Evolutionary conservation across 257 asterid genomes (phyloP).

Genomic region (Craterostigma plantagineum): DNA sequence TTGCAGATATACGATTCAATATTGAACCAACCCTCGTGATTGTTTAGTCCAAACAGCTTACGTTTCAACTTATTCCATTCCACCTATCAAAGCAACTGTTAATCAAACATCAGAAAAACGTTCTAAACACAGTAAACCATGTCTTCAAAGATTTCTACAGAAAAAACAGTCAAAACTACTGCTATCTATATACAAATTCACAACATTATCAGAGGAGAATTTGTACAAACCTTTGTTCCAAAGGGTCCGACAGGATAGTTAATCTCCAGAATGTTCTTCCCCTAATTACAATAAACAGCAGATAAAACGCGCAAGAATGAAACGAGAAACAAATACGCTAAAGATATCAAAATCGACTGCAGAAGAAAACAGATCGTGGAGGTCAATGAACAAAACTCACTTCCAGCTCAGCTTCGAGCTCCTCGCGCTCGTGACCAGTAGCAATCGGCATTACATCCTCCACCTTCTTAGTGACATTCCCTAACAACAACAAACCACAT

Average conservation of each 20-base stretch:
- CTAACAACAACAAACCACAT: constrained; percentile 17
- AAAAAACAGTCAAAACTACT: no score
- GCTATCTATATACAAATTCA: not conserved
- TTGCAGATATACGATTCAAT: no score
- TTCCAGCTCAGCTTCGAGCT: constrained; percentile 72
- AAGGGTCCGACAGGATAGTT: constrained; percentile 34
- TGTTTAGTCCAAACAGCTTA: no score
- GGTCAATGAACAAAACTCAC: constrained; percentile 21
- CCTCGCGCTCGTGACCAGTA: constrained; percentile 95
- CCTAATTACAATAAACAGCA: constrained; percentile 15
- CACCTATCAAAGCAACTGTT: no score
- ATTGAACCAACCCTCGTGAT: no score
- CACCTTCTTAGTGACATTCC: constrained; percentile 34
- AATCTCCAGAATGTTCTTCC: constrained; percentile 37
- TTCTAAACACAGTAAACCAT: not conserved
- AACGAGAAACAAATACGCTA: constrained; percentile 1
- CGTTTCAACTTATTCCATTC: no score
- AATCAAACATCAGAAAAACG: no score
- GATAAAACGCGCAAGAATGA: not conserved
- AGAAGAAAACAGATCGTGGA: not conserved
- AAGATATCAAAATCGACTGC: not conserved
- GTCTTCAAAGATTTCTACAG: not conserved
- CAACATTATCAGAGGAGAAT: not conserved
- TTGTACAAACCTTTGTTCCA: constrained; percentile 34
- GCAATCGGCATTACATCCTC: constrained; percentile 95